Conservation (phyloP, 371 early-diverging fungal genomes). For the Apophysomyces trapeziformis region DNA sequence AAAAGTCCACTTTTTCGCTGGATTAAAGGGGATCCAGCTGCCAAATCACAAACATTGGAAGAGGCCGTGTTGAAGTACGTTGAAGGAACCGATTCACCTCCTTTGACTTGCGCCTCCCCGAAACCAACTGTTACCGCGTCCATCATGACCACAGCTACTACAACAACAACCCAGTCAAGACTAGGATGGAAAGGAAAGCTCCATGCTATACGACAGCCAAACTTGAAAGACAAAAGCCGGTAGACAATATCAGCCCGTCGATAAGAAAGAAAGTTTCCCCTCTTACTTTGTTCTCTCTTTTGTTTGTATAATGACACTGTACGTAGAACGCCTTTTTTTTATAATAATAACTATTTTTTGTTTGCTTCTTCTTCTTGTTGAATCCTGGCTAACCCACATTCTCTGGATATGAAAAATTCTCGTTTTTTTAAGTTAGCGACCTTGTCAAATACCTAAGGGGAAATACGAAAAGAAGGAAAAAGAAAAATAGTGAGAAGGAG, state of each 20-base stretch:
- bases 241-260: not conserved
- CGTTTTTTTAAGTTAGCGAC: no score
- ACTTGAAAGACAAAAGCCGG: not conserved
- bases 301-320: not conserved
- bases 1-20: slow-evolving; percentile 8
- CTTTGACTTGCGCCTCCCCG: not conserved
- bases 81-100: not conserved
- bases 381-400: no score
- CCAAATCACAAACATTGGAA: slow-evolving; percentile 5
- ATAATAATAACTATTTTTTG: not conserved
- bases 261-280: no score
- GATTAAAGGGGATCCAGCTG: slow-evolving; percentile 1
- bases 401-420: no score
- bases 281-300: not conserved
- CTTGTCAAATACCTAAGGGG: no score
- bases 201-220: not conserved
- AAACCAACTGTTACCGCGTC: no score
- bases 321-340: not conserved
- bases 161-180: not conserved
- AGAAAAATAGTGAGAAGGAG: no score
- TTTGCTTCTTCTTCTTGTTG: not conserved
- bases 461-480: no score
- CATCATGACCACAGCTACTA: no score
- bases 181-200: slow-evolving; percentile 7
- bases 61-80: not conserved